Conservation (phyloP, 2,329 filamentous ascomycete genomes). For the Fusarium sp. region DNA sequence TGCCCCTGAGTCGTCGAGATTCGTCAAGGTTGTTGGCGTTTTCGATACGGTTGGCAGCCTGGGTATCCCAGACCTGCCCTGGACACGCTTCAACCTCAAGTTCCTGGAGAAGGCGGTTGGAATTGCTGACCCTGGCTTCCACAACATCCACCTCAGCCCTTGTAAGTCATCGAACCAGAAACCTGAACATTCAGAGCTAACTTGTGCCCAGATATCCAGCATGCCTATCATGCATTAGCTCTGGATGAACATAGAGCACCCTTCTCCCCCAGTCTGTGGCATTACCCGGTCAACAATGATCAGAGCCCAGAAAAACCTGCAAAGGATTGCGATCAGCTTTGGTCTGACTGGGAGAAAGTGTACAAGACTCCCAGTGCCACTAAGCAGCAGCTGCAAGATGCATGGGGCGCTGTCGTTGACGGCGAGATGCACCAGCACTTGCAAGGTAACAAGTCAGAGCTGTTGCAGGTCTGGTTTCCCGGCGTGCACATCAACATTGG, state of each 20-base stretch:
- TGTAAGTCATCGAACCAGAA: constrained; percentile 34
- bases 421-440: constrained; percentile 40
- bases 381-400: constrained; percentile 23
- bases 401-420: constrained; percentile 39
- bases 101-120: constrained; percentile 42
- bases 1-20: constrained; percentile 41
- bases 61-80: constrained; percentile 46
- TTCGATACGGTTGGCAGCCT: constrained; percentile 49
- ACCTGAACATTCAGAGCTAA: constrained; percentile 13
- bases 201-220: constrained; percentile 57
- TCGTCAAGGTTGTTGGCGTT: constrained; percentile 46
- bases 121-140: constrained; percentile 42
- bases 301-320: constrained; percentile 11
- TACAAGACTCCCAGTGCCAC: constrained; percentile 21
- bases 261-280: constrained; percentile 53
- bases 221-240: constrained; percentile 70
- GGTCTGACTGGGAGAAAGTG: constrained; percentile 24
- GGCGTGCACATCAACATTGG: constrained; percentile 51
- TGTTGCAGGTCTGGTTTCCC: constrained; percentile 50
- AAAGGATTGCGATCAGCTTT: constrained; percentile 31
- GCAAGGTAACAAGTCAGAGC: constrained; percentile 29
- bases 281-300: constrained; percentile 35
- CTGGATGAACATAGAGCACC: constrained; percentile 65
- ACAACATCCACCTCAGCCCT: constrained; percentile 47
- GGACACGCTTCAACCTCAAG: constrained; percentile 43